These are phyloP conservation scores for Hawksworthiomyces lignivorus DNA, from an alignment of 2,329 filamentous ascomycete species.

Conservation along the genomic window DNA sequence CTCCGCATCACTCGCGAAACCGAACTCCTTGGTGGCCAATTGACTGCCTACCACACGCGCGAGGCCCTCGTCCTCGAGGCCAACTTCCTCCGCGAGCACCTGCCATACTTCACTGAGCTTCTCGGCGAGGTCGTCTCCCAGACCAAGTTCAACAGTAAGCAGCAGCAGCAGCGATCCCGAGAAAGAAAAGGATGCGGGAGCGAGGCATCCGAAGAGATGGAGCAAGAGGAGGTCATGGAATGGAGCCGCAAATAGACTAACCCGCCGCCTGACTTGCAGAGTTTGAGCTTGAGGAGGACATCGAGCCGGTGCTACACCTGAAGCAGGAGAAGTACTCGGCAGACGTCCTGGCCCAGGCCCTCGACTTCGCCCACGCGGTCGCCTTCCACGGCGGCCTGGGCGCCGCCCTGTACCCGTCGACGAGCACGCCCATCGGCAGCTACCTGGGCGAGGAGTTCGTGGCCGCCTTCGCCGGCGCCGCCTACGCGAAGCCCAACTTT, in stretches of 20 bases:
- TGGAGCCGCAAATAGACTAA: no score
- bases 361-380: constrained; percentile 77
- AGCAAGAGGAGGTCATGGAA: no score
- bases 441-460: constrained; percentile 74
- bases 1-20: constrained; percentile 91
- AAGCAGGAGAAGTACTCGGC: constrained; percentile 67
- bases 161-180: no score
- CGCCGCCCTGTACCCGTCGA: constrained; percentile 63
- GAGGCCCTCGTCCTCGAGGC: constrained; percentile 89
- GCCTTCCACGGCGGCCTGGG: constrained; percentile 95
- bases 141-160: constrained; percentile 75
- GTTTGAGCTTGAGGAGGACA: constrained; percentile 84
- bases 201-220: not conserved
- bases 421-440: constrained; percentile 63
- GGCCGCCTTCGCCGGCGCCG: constrained; percentile 65
- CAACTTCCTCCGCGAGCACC: constrained; percentile 89
- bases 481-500: constrained; percentile 85
- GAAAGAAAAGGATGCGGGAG: no score
- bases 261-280: constrained; percentile 40
- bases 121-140: constrained; percentile 83
- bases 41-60: constrained; percentile 80
- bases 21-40: constrained; percentile 88
- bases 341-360: constrained; percentile 58
- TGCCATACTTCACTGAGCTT: constrained; percentile 96
- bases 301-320: constrained; percentile 67